These are phyloP conservation scores for Kwoniella sp. DNA, from an alignment of 768 basidiomycete genomes.

Conservation along the genomic window DNA sequence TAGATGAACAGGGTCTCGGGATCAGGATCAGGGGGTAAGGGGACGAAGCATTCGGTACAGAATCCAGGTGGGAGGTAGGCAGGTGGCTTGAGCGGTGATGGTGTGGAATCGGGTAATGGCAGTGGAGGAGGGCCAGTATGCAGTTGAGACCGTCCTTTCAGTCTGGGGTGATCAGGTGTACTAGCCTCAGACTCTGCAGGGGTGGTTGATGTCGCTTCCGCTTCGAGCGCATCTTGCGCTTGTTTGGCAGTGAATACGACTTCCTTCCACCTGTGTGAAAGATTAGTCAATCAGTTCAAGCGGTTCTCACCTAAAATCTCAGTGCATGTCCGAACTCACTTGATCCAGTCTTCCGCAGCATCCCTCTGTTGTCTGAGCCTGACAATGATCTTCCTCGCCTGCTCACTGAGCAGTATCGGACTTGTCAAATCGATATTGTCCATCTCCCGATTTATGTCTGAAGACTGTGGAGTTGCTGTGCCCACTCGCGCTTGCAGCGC, in stretches of 20 bases:
- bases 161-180: slow-evolving; percentile 3
- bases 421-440: slow-evolving; percentile 50
- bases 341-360: slow-evolving; percentile 56
- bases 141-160: neutral
- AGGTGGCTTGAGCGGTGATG: slow-evolving; percentile 33
- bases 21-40: slow-evolving; percentile 87
- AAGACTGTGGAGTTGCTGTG: slow-evolving; percentile 16
- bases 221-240: slow-evolving; percentile 39
- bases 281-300: neutral
- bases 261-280: slow-evolving; percentile 53
- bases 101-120: slow-evolving; percentile 27
- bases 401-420: slow-evolving; percentile 54
- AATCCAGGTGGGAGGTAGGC: slow-evolving; percentile 60
- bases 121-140: slow-evolving; percentile 9
- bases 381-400: slow-evolving; percentile 55
- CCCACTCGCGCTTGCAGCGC: slow-evolving; percentile 25
- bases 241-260: slow-evolving; percentile 53
- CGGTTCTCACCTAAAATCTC: neutral
- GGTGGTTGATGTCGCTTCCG: slow-evolving; percentile 2
- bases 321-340: slow-evolving; percentile 32
- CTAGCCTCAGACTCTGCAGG: slow-evolving; percentile 4
- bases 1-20: slow-evolving; percentile 94
- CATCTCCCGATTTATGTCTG: slow-evolving; percentile 31
- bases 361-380: slow-evolving; percentile 54
- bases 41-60: slow-evolving; percentile 89